These are phyloP conservation scores for Pisolithus tinctorius DNA, from an alignment of 768 basidiomycete genomes.

Conservation along the genomic window DNA sequence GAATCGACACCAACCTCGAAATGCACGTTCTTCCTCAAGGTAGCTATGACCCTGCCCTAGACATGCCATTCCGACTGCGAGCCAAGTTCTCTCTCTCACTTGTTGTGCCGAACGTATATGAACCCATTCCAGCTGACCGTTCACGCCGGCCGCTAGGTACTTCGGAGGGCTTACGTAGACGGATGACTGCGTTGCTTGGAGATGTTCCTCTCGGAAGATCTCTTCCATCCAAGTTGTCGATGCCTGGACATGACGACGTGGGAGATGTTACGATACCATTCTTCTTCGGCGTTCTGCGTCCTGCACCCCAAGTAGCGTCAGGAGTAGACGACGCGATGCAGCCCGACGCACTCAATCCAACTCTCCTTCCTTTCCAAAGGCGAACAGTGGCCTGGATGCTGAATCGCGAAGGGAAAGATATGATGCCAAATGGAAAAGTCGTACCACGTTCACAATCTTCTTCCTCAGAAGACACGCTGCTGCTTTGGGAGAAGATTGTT, in stretches of 20 bases:
- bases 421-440: slow-evolving; percentile 44
- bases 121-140: slow-evolving; percentile 20
- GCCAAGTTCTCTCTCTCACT: slow-evolving; percentile 38
- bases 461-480: background rate
- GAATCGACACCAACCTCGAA: slow-evolving; percentile 33
- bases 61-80: slow-evolving; percentile 46
- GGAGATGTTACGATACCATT: slow-evolving; percentile 53
- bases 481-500: slow-evolving; percentile 43
- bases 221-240: too few relatives aligned
- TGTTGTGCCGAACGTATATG: slow-evolving; percentile 31
- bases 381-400: slow-evolving; percentile 78
- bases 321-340: slow-evolving; percentile 48
- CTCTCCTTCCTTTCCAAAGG: slow-evolving; percentile 79
- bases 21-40: slow-evolving; percentile 31
- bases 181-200: slow-evolving; percentile 35
- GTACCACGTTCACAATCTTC: slow-evolving; percentile 10
- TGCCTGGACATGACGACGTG: slow-evolving; percentile 10
- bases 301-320: slow-evolving; percentile 48
- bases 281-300: slow-evolving; percentile 62
- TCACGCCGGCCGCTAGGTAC: slow-evolving; percentile 23
- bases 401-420: slow-evolving; percentile 53
- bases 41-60: slow-evolving; percentile 13
- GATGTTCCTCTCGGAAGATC: slow-evolving; percentile 5
- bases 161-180: slow-evolving; percentile 51
- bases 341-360: slow-evolving; percentile 54